These are phyloP conservation scores for Plasmodium malariae DNA, from an alignment of 169 alveolate genomes.

Conservation along the genomic window DNA sequence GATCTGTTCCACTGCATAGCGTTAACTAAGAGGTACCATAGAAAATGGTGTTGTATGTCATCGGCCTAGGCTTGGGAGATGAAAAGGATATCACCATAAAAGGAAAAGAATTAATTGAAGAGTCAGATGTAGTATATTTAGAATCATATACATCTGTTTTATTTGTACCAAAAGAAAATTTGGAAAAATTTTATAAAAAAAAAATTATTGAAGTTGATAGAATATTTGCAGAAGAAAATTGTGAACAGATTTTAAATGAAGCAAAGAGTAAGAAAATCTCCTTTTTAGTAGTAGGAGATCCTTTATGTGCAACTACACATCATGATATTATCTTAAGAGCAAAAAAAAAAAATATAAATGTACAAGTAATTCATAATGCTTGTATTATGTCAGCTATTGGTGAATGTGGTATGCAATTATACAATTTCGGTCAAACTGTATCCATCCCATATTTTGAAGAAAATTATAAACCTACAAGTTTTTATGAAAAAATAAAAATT, in stretches of 20 bases:
- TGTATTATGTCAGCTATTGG: constrained; percentile 81
- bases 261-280: constrained; percentile 91
- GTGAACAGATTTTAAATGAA: constrained; percentile 91
- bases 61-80: constrained; percentile 96
- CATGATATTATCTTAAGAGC: constrained; percentile 95
- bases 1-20: not conserved
- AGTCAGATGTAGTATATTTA: constrained; percentile 90
- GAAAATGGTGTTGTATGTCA: constrained; percentile 92
- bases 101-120: constrained; percentile 92
- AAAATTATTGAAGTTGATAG: constrained; percentile 94
- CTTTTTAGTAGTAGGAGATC: constrained; percentile 96
- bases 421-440: constrained; percentile 98
- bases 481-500: constrained; percentile 93
- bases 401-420: constrained; percentile 91
- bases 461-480: constrained; percentile 97
- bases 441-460: constrained; percentile 98
- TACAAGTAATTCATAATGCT: constrained; percentile 96
- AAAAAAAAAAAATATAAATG: constrained; percentile 91
- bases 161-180: constrained; percentile 84
- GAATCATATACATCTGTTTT: constrained; percentile 96
- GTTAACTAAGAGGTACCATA: not conserved
- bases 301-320: constrained; percentile 97
- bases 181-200: constrained; percentile 88
- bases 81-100: constrained; percentile 94
- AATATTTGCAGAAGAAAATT: constrained; percentile 93